Conservation (phyloP, 2,329 filamentous ascomycete genomes). For the Karstenula rhodostoma region DNA sequence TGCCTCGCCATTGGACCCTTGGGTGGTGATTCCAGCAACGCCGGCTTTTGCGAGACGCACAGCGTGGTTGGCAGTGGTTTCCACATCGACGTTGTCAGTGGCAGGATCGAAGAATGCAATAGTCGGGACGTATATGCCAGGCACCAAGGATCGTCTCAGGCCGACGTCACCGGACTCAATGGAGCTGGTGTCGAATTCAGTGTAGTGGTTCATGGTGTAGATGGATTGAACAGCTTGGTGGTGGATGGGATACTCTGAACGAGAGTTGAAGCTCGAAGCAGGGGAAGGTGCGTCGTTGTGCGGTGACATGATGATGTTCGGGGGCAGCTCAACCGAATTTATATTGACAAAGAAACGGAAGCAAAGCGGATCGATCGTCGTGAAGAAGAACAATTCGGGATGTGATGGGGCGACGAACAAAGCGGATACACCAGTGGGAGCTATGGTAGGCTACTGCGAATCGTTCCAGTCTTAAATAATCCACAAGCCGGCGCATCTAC, state of each 20-base stretch:
- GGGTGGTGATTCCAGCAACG: conserved; percentile 76
- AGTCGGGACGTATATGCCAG: conserved; percentile 56
- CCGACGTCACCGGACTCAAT: conserved; percentile 45
- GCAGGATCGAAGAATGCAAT: conserved; percentile 54
- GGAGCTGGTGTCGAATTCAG: conserved; percentile 50
- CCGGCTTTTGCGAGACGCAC: conserved; percentile 76
- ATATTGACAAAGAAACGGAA: conserved; percentile 36
- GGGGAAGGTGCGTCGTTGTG: conserved; percentile 51
- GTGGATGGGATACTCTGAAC: conserved; percentile 31
- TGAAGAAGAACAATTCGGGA: conserved; percentile 44
- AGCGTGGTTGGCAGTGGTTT: conserved; percentile 57
- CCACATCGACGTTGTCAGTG: conserved; percentile 53
- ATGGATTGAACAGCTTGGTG: conserved; percentile 46
- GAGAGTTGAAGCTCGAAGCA: conserved; percentile 42
- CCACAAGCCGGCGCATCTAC: conserved; percentile 35
- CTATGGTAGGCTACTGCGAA: conserved; percentile 38
- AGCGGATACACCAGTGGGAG: conserved; percentile 46
- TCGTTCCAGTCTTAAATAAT: conserved; percentile 49
- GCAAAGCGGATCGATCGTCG: conserved; percentile 35
- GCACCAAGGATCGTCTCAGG: conserved; percentile 46
- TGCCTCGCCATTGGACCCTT: conserved; percentile 84
- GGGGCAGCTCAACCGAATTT: conserved; percentile 31
- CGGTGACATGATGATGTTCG: conserved; percentile 45
- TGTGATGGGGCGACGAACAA: conserved; percentile 35
- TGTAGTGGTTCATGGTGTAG: conserved; percentile 45